Base-by-base conservation (phyloP, 2,329 filamentous ascomycete species). In the Hypomyces rosellus region DNA sequence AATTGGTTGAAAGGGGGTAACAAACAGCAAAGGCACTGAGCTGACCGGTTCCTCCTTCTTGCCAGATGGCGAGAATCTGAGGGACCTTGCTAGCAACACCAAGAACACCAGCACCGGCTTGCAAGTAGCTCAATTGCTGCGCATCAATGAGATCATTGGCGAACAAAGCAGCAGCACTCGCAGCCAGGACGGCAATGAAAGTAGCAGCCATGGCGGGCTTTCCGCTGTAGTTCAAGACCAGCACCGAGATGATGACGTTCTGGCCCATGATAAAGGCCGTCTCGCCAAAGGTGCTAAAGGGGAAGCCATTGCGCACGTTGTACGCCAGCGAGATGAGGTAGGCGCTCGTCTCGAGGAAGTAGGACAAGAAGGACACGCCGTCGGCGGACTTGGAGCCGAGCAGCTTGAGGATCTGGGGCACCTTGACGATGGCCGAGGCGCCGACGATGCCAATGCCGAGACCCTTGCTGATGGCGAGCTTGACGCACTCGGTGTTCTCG, bases 271-370 rank as follows among this genome's bases (percentile, higher is more conserved):
- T 96, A 63, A 97, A 76, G 36, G 88, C 90, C 25, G 89, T 92
- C 79, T 99, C 93, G 68, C 93, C 93, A 68, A 88, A 99, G 11
- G 93, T 99, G 77, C 86, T 95, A 72, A 99, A 96, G 3, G 93
- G 92, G 61, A 96, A 96, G 20, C 84, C 85, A 63, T 90, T 89
- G 65, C 93, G 89, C 57, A 88, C 77, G 68, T 95, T 96, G 76
- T 99, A 99, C 47, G 89, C 88, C 58, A 99, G 81, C 5, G 85
- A 86, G 69, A 96, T 95, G 61, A 96, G 78, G 72, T 95, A 92
- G 52, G 86, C 83, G 50, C 81, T 78, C 8, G 90, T 96, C 75
- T 99, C 93, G 66, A 99, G 88, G 34, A 93, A 77, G 74, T 96
- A 97, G 33, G 88, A 87, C 41, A 95, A 79, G 72, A 97, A 95